Conservation (phyloP, 176 grass and related monocot species). For the sorghum (Sorghum bicolor) region Sorghum_bicolor_NCBIv3 NC_012871.2:2260501-2261000, state of each 20-base stretch:
- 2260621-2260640: background rate
- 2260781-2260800: background rate
- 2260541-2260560: background rate
- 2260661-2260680: background rate
- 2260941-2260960: background rate
- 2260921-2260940: background rate
- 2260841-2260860: background rate
- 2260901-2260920: background rate
- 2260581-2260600: background rate
- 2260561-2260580: background rate
- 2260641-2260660: background rate
- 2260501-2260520: background rate
- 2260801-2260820: background rate
- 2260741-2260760: background rate
- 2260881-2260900: background rate
- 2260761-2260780: background rate
- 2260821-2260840: background rate
- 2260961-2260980: background rate
- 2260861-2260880: background rate
- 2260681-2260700: background rate
- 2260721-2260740: background rate
- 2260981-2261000: background rate
- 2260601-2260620: background rate
- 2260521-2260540: background rate
- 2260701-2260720: background rate